Percentiles rank a stretch among this genome's conserved stretches.
Conservation (phyloP, 805 yeast genomes). For the Candida dajiaensis region DNA sequence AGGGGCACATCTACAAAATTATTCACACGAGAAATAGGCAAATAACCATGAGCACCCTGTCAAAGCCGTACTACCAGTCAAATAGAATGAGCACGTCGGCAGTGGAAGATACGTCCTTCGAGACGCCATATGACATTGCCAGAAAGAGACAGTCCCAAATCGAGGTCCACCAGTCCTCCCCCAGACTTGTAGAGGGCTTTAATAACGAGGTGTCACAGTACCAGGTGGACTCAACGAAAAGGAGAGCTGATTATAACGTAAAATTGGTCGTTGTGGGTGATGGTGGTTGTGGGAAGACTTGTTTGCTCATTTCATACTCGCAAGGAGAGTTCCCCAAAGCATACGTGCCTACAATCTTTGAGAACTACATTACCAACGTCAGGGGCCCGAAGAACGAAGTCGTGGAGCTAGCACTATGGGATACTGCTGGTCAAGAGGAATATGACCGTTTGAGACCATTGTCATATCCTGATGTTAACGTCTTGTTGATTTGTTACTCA, state of each 20-base stretch:
- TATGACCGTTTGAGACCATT: slow-evolving; percentile 76
- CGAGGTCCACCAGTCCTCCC: slow-evolving; percentile 1
- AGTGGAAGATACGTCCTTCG: slow-evolving; percentile 13
- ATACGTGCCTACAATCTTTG: slow-evolving; percentile 81
- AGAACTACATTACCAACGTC: slow-evolving; percentile 62
- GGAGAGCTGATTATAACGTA: slow-evolving; percentile 31
- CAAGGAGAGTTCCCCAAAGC: slow-evolving; percentile 64
- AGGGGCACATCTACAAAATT: neutral
- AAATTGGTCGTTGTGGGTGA: slow-evolving; percentile 84
- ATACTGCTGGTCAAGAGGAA: slow-evolving; percentile 88
- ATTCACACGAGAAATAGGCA: neutral
- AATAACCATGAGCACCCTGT: neutral
- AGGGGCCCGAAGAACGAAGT: slow-evolving; percentile 39
- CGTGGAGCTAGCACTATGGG: slow-evolving; percentile 79
- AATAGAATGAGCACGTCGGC: neutral
- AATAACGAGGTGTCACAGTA: slow-evolving; percentile 21
- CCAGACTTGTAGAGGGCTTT: neutral
- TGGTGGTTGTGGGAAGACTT: slow-evolving; percentile 89
- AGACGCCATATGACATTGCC: slow-evolving; percentile 26
- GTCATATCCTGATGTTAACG: slow-evolving; percentile 72
- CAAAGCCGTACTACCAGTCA: neutral
- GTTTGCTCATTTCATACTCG: slow-evolving; percentile 59
- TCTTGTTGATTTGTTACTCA: slow-evolving; percentile 71
- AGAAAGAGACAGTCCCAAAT: slow-evolving; percentile 16
- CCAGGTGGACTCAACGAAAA: slow-evolving; percentile 21